Evolutionary conservation across 257 asterid genomes (phyloP).

Genomic region (Agastache rugosa): DNA sequence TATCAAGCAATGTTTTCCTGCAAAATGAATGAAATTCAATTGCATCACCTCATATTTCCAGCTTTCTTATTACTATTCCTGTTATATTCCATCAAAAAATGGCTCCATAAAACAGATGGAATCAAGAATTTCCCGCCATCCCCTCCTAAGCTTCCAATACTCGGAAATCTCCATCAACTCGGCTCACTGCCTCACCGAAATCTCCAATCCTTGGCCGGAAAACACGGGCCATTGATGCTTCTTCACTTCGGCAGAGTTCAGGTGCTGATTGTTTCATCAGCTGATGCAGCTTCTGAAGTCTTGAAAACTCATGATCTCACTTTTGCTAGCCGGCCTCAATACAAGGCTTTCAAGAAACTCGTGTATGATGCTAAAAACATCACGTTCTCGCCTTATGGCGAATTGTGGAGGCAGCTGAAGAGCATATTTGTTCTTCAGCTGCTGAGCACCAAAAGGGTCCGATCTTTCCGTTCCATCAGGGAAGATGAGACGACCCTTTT

Average conservation of each 20-base stretch:
- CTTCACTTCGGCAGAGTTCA: slow-evolving; percentile 23
- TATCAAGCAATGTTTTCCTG: too few relatives aligned
- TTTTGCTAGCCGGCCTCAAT: slow-evolving; percentile 6
- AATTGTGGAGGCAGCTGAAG: slow-evolving; percentile 10
- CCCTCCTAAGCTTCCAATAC: slow-evolving; percentile 18
- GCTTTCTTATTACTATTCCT: not conserved
- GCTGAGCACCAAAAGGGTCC: not conserved
- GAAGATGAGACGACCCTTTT: not conserved
- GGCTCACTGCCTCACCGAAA: slow-evolving; percentile 3
- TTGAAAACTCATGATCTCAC: slow-evolving; percentile 12
- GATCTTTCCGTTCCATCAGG: not conserved
- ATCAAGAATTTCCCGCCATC: slow-evolving; percentile 7
- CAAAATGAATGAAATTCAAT: not conserved
- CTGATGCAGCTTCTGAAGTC: not conserved
- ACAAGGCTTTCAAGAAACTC: slow-evolving; percentile 2
- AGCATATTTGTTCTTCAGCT: slow-evolving; percentile 13
- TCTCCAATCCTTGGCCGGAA: not conserved
- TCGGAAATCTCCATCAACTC: slow-evolving; percentile 28
- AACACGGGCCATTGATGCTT: slow-evolving; percentile 29
- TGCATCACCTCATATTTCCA: not conserved
- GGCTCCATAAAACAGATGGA: not conserved
- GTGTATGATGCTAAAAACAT: not conserved
- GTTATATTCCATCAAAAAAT: slow-evolving; percentile 10
- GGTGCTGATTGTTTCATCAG: slow-evolving; percentile 9
- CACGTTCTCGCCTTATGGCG: not conserved